A percentile compares a stretch with the other conserved stretches of the same genome.
Conservation (phyloP, 208 protist species). For the Acanthamoeba lenticulata region DNA sequence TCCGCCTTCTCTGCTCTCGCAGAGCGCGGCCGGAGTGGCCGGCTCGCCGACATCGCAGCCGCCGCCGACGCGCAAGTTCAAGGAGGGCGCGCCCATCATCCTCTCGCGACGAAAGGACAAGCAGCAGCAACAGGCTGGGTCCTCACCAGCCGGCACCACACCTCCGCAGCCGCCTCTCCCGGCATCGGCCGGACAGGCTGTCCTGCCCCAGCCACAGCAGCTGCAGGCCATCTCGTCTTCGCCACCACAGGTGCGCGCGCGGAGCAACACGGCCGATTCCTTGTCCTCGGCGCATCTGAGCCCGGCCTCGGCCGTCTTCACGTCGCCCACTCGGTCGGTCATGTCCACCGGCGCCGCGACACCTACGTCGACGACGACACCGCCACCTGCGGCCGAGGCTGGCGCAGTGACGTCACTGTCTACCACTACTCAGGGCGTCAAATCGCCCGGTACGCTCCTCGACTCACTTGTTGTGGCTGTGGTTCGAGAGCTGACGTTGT, state of each 20-base stretch:
- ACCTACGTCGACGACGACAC: no score
- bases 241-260: not conserved
- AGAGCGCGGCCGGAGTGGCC: not conserved
- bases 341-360: not conserved
- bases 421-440: not conserved
- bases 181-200: not conserved
- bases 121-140: not conserved
- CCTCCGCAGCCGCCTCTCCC: not conserved
- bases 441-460: no score
- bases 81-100: slow-evolving; percentile 22
- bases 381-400: not conserved
- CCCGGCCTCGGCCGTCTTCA: not conserved
- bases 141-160: not conserved
- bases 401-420: no score
- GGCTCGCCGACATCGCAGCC: not conserved
- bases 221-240: no score
- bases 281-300: not conserved
- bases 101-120: not conserved
- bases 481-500: no score
- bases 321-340: not conserved
- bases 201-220: not conserved
- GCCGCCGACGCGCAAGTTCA: not conserved
- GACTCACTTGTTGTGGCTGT: no score
- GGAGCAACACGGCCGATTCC: not conserved
- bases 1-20: not conserved